Conservation (phyloP, 2,329 filamentous ascomycete species). For the Cladophialophora yegresii region DNA sequence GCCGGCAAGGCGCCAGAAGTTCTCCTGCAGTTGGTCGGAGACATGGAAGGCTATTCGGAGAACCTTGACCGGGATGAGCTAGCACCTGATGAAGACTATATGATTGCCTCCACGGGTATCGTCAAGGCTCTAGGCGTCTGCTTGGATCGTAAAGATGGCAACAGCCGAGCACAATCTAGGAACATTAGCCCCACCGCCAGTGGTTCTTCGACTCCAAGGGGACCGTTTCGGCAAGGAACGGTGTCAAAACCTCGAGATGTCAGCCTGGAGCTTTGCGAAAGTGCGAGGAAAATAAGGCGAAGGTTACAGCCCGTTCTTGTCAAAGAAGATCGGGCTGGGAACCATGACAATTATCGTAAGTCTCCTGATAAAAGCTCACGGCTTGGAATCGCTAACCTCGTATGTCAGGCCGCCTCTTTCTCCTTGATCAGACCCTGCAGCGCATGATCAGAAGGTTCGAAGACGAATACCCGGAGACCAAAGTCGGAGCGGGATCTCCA, state of each 20-base stretch:
- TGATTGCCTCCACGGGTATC: slow-evolving; percentile 91
- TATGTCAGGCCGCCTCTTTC: slow-evolving; percentile 69
- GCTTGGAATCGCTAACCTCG: slow-evolving; percentile 37
- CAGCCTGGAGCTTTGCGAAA: slow-evolving; percentile 84
- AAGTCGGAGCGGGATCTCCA: slow-evolving; percentile 34
- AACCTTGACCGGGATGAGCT: slow-evolving; percentile 64
- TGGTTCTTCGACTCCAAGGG: slow-evolving; percentile 57
- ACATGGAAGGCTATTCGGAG: slow-evolving; percentile 56
- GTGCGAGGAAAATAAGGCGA: slow-evolving; percentile 82
- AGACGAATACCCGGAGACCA: slow-evolving; percentile 84
- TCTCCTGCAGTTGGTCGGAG: slow-evolving; percentile 81
- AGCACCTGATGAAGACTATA: slow-evolving; percentile 88
- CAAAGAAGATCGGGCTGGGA: slow-evolving; percentile 68
- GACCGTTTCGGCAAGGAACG: slow-evolving; percentile 50
- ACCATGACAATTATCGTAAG: slow-evolving; percentile 77
- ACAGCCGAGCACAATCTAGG: slow-evolving; percentile 41
- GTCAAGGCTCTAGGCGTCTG: slow-evolving; percentile 92
- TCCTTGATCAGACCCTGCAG: slow-evolving; percentile 84
- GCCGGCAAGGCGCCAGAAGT: slow-evolving; percentile 71
- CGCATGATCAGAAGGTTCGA: slow-evolving; percentile 95
- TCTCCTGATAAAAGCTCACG: slow-evolving; percentile 35
- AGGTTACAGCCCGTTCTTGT: slow-evolving; percentile 80
- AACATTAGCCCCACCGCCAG: slow-evolving; percentile 50
- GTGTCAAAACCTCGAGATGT: slow-evolving; percentile 79
- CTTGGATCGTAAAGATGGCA: slow-evolving; percentile 72